phyloP scores from a whole-genome alignment of 1,284 basidiomycete species.

The Ganoderma boninense region DNA sequence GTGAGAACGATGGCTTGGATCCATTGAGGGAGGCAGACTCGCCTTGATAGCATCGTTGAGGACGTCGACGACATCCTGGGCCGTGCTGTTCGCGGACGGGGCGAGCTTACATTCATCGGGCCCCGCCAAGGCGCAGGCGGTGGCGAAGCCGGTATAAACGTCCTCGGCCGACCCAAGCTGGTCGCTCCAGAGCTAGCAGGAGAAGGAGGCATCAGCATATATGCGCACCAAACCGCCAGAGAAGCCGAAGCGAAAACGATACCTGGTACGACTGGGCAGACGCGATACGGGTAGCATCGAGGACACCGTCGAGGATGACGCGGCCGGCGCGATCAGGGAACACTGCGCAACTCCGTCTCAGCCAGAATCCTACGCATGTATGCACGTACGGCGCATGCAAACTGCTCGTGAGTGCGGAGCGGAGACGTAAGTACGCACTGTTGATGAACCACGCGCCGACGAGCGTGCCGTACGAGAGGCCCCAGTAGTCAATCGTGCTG shows the following conservation, averaged over 20 bases:
- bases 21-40: neutral
- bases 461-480: slow-evolving; percentile 28
- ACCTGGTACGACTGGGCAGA: slow-evolving; percentile 22
- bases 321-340: slow-evolving; percentile 30
- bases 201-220: neutral
- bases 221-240: neutral
- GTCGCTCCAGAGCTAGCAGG: slow-evolving; percentile 21
- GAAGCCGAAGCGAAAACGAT: no score
- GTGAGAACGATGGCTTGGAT: neutral
- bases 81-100: slow-evolving; percentile 14
- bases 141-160: slow-evolving; percentile 23
- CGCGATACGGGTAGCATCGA: slow-evolving; percentile 22
- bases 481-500: slow-evolving; percentile 28
- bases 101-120: slow-evolving; percentile 22
- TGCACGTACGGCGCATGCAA: no score
- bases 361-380: no score
- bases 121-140: slow-evolving; percentile 24
- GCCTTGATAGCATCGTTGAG: slow-evolving; percentile 18
- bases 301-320: slow-evolving; percentile 29
- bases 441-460: slow-evolving; percentile 29
- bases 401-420: neutral
- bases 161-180: slow-evolving; percentile 21
- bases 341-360: slow-evolving; percentile 6
- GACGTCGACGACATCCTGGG: slow-evolving; percentile 21
- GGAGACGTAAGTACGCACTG: slow-evolving; percentile 18